Evolutionary conservation across 352 stramenopile genomes (phyloP).

Genomic region (Phytophthora pini): DNA sequence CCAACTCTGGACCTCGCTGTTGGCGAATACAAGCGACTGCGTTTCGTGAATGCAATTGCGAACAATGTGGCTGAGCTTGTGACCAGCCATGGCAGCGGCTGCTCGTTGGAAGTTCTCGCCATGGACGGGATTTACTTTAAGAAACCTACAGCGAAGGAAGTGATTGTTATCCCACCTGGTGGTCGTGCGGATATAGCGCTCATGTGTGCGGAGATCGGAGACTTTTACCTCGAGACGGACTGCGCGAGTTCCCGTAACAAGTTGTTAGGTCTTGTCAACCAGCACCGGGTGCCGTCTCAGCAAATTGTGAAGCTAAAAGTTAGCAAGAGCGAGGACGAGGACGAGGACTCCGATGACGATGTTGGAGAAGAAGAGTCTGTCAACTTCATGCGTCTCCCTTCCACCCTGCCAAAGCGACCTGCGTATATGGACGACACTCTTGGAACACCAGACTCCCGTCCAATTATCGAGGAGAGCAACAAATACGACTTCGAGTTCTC

Average conservation of each 20-base stretch:
- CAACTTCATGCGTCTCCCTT: conserved; percentile 41
- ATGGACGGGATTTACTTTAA: conserved; percentile 77
- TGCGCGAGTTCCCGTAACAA: conserved; percentile 61
- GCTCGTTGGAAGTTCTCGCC: conserved; percentile 62
- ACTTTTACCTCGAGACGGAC: conserved; percentile 75
- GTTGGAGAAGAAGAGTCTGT: conserved; percentile 4
- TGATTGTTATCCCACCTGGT: conserved; percentile 71
- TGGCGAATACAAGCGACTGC: conserved; percentile 67
- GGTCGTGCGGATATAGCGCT: conserved; percentile 71
- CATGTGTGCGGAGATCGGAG: conserved; percentile 50
- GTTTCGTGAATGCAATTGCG: conserved; percentile 81
- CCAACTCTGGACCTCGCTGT: conserved; percentile 59
- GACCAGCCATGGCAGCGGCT: conserved; percentile 43
- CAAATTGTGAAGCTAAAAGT: conserved; percentile 64
- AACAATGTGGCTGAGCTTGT: conserved; percentile 83
- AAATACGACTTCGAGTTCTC: conserved; percentile 82
- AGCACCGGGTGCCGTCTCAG: conserved; percentile 77
- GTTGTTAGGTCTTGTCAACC: conserved; percentile 63
- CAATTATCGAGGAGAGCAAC: conserved; percentile 39
- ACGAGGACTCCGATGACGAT: conserved; percentile 25
- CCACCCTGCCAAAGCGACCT: conserved; percentile 51
- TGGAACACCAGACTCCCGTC: conserved; percentile 15
- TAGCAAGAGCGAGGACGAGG: conserved; percentile 16
- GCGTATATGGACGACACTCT: conserved; percentile 64
- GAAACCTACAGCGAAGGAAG: conserved; percentile 46